Percentiles rank a stretch among this genome's conserved stretches.
Evolutionary conservation across 148 eudicot genomes (phyloP).

Genomic region (Tetragonia tetragonoides): DNA sequence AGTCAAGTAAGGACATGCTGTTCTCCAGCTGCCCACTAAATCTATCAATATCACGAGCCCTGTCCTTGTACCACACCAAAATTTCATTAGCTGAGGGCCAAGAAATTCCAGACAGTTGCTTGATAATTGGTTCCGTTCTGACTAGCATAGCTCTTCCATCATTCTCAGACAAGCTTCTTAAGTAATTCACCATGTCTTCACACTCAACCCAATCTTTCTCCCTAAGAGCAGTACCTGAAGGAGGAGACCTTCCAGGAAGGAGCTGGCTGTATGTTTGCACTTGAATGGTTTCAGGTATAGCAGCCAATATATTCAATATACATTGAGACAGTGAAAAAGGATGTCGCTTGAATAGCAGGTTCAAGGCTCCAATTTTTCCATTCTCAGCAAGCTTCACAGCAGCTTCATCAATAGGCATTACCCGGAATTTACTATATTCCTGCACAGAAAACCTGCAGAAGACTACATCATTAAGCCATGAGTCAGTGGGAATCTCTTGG

Average conservation of each 20-base stretch:
- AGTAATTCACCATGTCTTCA: constrained; percentile 56
- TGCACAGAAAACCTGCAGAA: constrained; percentile 79
- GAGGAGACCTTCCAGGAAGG: constrained; percentile 87
- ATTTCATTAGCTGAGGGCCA: constrained; percentile 83
- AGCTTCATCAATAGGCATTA: constrained; percentile 62
- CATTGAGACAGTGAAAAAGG: constrained; percentile 70
- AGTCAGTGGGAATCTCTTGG: constrained; percentile 38
- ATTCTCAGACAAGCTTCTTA: constrained; percentile 40
- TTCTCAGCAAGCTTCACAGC: constrained; percentile 81
- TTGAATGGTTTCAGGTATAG: constrained; percentile 90
- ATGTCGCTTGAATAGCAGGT: constrained; percentile 91
- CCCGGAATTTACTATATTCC: constrained; percentile 81
- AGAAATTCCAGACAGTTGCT: constrained; percentile 45
- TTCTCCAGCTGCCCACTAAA: constrained; percentile 91
- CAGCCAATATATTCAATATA: constrained; percentile 76
- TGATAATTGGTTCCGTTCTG: constrained; percentile 73
- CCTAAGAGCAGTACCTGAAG: constrained; percentile 57
- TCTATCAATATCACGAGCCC: constrained; percentile 89
- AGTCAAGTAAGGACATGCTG: constrained; percentile 64
- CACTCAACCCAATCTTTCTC: constrained; percentile 98
- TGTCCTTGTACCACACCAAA: constrained; percentile 68
- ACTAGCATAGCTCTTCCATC: constrained; percentile 40
- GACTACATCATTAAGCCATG: constrained; percentile 46
- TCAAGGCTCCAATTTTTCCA: constrained; percentile 96
- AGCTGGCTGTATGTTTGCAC: constrained; percentile 90